phyloP scores from a whole-genome alignment of 2,329 filamentous ascomycete genomes.

The Sclerotiophoma versabilis region DNA sequence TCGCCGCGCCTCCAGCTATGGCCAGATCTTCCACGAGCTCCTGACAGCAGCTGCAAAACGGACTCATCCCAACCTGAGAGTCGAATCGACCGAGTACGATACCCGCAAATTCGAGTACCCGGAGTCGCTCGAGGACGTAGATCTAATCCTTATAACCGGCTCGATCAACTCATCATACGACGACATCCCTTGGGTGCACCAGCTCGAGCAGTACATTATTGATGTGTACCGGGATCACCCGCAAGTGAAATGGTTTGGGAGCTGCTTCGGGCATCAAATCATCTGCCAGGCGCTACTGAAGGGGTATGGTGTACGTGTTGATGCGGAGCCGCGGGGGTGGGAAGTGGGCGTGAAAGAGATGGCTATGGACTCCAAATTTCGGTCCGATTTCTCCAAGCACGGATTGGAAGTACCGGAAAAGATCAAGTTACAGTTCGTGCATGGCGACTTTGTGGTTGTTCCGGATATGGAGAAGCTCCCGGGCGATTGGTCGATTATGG shows the following conservation, averaged over 20 bases:
- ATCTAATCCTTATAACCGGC: slow-evolving; percentile 52
- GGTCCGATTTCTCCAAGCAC: background rate
- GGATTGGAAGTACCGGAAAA: slow-evolving; percentile 10
- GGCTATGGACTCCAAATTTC: slow-evolving; percentile 23
- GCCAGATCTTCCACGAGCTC: slow-evolving; percentile 39
- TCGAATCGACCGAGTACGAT: slow-evolving; percentile 48
- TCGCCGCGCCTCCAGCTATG: slow-evolving; percentile 33
- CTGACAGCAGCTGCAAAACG: slow-evolving; percentile 28
- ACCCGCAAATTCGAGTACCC: slow-evolving; percentile 49
- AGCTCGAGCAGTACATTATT: slow-evolving; percentile 39
- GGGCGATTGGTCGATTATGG: slow-evolving; percentile 27
- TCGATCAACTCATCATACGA: slow-evolving; percentile 46
- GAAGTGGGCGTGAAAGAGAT: slow-evolving; percentile 39
- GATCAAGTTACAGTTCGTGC: slow-evolving; percentile 50
- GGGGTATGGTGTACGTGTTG: slow-evolving; percentile 34
- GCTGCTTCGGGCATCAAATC: slow-evolving; percentile 56
- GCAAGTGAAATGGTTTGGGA: slow-evolving; percentile 52
- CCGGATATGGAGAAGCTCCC: slow-evolving; percentile 25
- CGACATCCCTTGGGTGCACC: slow-evolving; percentile 34
- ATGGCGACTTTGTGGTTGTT: slow-evolving; percentile 43
- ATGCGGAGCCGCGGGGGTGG: slow-evolving; percentile 36
- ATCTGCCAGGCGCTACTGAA: slow-evolving; percentile 50
- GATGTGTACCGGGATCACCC: slow-evolving; percentile 40
- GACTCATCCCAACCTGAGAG: slow-evolving; percentile 5
- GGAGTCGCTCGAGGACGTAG: slow-evolving; percentile 31